Conservation (phyloP, 169 alveolate species). For the Plasmodium ovale region DNA sequence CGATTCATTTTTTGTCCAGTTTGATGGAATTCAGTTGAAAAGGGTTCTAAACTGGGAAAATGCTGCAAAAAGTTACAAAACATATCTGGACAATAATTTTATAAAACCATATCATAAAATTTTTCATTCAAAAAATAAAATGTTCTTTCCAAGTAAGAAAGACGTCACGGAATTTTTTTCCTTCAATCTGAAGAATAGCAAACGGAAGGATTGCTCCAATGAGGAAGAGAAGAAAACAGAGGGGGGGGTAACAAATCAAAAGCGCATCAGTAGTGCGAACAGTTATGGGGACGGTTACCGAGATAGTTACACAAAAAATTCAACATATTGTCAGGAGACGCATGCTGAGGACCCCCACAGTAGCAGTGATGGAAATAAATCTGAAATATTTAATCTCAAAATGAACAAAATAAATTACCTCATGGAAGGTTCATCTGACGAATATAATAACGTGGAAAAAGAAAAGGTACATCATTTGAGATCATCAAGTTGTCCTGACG, state of each 20-base stretch:
- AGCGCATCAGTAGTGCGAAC: not conserved
- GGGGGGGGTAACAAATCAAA: not conserved
- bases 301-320: not conserved
- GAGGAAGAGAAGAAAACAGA: not conserved
- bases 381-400: constrained; percentile 42
- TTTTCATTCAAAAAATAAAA: constrained; percentile 14
- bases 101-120: constrained; percentile 35
- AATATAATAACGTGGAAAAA: constrained; percentile 4
- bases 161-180: constrained; percentile 4
- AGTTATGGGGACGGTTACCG: not conserved
- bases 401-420: not conserved
- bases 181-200: constrained; percentile 8
- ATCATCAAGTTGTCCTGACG: constrained; percentile 36
- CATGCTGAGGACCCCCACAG: not conserved
- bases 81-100: constrained; percentile 44
- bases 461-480: not conserved
- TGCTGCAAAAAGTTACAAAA: constrained; percentile 49
- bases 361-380: constrained; percentile 24
- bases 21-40: constrained; percentile 58
- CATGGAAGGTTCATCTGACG: not conserved
- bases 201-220: not conserved
- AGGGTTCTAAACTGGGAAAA: constrained; percentile 53
- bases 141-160: not conserved
- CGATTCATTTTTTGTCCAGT: constrained; percentile 66
- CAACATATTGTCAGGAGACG: too few relatives aligned